phyloP scores from a whole-genome alignment of 1,139 yeast species.

The Saccharomyces uvarum region DNA sequence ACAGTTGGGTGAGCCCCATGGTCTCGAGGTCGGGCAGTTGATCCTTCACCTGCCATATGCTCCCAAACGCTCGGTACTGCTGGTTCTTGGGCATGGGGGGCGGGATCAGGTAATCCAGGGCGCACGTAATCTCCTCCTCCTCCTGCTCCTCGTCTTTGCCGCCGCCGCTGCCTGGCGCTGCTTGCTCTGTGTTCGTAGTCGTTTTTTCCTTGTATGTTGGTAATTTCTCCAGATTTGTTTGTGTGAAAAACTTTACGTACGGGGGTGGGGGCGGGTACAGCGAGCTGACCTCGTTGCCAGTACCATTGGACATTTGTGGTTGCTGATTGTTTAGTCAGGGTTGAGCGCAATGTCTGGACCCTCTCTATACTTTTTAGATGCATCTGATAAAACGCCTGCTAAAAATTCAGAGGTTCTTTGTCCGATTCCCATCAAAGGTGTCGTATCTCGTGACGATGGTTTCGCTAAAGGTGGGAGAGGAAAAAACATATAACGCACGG shows the following conservation, averaged over 20 bases:
- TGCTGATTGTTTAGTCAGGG: background rate
- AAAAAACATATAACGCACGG: background rate
- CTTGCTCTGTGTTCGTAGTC: background rate
- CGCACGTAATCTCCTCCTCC: conserved; percentile 21
- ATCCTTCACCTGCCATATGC: conserved; percentile 67
- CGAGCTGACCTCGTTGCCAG: conserved; percentile 40
- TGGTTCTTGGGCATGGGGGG: conserved; percentile 55
- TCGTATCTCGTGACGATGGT: background rate
- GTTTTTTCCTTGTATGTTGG: conserved; percentile 25
- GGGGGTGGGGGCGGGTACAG: conserved; percentile 86
- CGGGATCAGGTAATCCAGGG: conserved; percentile 50
- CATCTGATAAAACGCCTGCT: background rate
- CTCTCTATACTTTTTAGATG: background rate
- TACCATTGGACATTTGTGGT: conserved; percentile 12
- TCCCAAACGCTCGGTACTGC: conserved; percentile 73
- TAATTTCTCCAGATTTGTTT: conserved; percentile 44
- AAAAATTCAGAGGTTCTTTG: background rate
- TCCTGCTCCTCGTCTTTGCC: conserved; percentile 11
- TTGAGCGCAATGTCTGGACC: background rate
- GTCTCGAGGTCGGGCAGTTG: conserved; percentile 58
- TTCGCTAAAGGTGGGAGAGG: background rate
- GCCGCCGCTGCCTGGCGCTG: conserved; percentile 2
- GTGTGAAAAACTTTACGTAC: conserved; percentile 59
- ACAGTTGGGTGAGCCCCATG: conserved; percentile 62
- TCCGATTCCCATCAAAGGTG: background rate